A percentile compares a stretch with the other conserved stretches of the same genome.
Conservation (phyloP, 257 asterid species). For the Ballota nigra region DNA sequence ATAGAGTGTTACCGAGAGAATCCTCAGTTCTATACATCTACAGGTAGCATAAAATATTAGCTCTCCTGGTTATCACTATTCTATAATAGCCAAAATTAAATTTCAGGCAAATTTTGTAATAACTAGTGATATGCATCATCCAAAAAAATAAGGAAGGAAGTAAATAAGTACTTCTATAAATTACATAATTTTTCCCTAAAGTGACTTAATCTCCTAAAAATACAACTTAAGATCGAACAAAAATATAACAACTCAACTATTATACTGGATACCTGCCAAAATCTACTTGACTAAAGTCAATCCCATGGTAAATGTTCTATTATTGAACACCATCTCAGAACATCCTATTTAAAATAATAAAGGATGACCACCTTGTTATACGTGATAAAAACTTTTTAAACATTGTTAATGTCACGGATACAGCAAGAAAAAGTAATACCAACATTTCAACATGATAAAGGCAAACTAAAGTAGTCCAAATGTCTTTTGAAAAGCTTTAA, state of each 20-base stretch:
- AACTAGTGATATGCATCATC: neutral
- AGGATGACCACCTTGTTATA: neutral
- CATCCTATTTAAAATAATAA: neutral
- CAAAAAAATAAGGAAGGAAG: neutral
- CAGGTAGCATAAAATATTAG: constrained; percentile 5
- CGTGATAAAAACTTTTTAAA: neutral
- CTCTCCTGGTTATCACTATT: neutral
- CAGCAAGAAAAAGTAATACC: neutral
- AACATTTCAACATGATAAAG: neutral
- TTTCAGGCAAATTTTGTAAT: neutral
- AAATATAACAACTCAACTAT: neutral
- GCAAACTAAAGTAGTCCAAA: constrained; percentile 3
- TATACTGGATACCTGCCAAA: constrained; percentile 9
- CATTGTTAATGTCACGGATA: neutral
- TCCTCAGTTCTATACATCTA: neutral
- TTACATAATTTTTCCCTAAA: neutral
- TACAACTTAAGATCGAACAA: neutral
- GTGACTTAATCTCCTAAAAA: neutral
- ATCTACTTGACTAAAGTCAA: neutral
- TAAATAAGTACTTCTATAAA: neutral
- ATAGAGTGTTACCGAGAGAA: neutral
- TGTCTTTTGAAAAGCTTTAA: neutral
- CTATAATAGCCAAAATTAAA: neutral
- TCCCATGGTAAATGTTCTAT: neutral
- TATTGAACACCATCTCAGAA: too few relatives aligned